Evolutionary conservation across 257 asterid species (phyloP), one percentile per base, ranked within the genome.

Genomic region (Euphrasia confusa): DNA sequence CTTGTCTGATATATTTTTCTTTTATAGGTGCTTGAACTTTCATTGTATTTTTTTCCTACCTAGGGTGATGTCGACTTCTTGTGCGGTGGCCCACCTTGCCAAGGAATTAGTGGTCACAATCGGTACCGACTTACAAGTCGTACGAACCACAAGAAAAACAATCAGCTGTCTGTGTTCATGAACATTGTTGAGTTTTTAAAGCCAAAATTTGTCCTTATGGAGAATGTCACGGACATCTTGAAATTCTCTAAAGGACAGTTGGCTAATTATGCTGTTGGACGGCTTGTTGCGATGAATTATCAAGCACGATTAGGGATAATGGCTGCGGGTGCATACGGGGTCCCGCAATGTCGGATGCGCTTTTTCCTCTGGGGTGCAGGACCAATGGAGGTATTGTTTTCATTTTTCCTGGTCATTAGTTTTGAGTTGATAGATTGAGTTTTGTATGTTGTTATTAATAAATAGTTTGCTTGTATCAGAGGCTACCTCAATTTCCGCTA

Each of bases 241-340:
- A 57, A 57, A 14, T 57, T 57, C 7, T 12, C 21, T 1, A n/a
- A 57, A 1, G 62, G 62, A 13, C 12, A 28, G 11, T 33, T 57
- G 21, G 10, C 45, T 57, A 5, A 26, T 24, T 57, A 57, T 57
- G 62, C 62, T 28, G 45, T 57, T 32, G 62, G 45, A 4, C 47
- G 62, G 10, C 45, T 57, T 1, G 47, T 57, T 7, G 14, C 62
- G 14, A 57, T 57, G 62, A 7, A 57, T 57, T 57, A 57, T 21
- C 62, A 57, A 33, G 45, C 62, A 13, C 44, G 62, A 3, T 5
- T 57, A 2, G 62, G 62, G 7, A 57, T 57, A n/a, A 57, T 57
- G 62, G 62, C 62, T 57, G 62, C 62, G 2, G 62, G 62, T 57
- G 62, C 62, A 28, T 57, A 28, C 30, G 62, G 62, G 10, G 44